Evolutionary conservation across 2,329 filamentous ascomycete species (phyloP), one percentile per base, ranked within the genome.

Genomic region (Diaporthe batatas): DNA sequence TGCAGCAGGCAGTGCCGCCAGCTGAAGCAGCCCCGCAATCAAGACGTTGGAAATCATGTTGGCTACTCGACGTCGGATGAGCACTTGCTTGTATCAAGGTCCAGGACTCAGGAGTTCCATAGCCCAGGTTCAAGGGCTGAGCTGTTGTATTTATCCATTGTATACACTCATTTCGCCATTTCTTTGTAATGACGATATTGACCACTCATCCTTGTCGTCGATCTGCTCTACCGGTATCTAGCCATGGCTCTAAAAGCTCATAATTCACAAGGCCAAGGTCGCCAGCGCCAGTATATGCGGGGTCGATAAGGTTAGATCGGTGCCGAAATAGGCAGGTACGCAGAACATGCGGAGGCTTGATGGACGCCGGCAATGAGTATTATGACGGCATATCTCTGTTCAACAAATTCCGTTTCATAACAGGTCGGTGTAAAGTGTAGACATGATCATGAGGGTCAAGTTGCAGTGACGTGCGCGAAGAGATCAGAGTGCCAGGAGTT

Each of bases 281-380:
- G 29, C 59, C 59, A 49, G 44, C 59, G 21, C 59, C 44, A 32
- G 34, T 49, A 47, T 47, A 65, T 65, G 59, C 59, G 59, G 59
- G 59, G 59, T 65, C 44, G 59, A 65, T 65, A 65, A 65, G 42
- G 32, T 14, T 51, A 51, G 59, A 32, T 12, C 59, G n/a, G 42
- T 65, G n/a, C 59, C 59, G 21, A 65, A 65, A 51, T 49, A 65
- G 59, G 59, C 59, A 65, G 59, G 59, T 65, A 64, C 18, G 23
- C 18, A 65, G 7, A 42, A 42, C 11, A 65, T 36, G 3, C 44
- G 21, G 44, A 49, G 59, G 11, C 29, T 23, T 23, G 11, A 65
- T n/a, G 44, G 47, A 21, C 1, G 36, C 34, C 42, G 42, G 59
- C 42, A 65, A 6, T 25, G 59, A 10, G 25, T n/a, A 12, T 39